These are phyloP conservation scores for Microdochium trichocladiopsis DNA, from an alignment of 2,329 filamentous ascomycete genomes.

Conservation along the genomic window DNA sequence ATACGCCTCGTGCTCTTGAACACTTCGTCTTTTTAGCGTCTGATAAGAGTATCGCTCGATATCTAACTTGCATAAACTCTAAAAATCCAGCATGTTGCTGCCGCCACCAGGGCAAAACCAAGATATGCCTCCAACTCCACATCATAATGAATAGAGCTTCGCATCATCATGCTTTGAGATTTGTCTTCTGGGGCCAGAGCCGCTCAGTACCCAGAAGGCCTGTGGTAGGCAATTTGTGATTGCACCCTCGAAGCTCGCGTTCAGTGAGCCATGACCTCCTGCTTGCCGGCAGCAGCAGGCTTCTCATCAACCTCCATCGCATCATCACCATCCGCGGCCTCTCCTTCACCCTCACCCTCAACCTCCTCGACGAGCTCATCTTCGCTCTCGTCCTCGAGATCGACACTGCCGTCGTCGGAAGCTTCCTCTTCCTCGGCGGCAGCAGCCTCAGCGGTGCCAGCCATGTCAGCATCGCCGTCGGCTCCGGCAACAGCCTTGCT, in stretches of 20 bases:
- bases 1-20: too few relatives aligned
- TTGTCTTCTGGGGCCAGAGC: too few relatives aligned
- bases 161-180: too few relatives aligned
- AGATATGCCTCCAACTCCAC: neutral
- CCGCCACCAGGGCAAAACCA: neutral
- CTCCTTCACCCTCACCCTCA: slow-evolving; percentile 27
- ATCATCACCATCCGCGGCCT: slow-evolving; percentile 22
- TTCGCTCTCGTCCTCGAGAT: slow-evolving; percentile 63
- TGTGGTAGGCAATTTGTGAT: too few relatives aligned
- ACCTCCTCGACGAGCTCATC: slow-evolving; percentile 59
- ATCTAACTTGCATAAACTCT: neutral
- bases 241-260: neutral
- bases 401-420: slow-evolving; percentile 63
- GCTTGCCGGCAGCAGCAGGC: slow-evolving; percentile 10
- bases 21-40: too few relatives aligned
- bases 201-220: too few relatives aligned
- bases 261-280: slow-evolving; percentile 18
- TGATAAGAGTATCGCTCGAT: neutral
- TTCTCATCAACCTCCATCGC: slow-evolving; percentile 34
- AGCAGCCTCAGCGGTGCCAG: slow-evolving; percentile 40
- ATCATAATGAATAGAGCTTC: neutral
- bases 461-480: slow-evolving; percentile 66
- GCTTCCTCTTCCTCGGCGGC: slow-evolving; percentile 55
- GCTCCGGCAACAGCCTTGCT: slow-evolving; percentile 36
- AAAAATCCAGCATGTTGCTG: neutral